Percentiles rank a stretch among this genome's conserved stretches.
Evolutionary conservation across 2,329 filamentous ascomycete species (phyloP).

Genomic region (Diplodia mutila): DNA sequence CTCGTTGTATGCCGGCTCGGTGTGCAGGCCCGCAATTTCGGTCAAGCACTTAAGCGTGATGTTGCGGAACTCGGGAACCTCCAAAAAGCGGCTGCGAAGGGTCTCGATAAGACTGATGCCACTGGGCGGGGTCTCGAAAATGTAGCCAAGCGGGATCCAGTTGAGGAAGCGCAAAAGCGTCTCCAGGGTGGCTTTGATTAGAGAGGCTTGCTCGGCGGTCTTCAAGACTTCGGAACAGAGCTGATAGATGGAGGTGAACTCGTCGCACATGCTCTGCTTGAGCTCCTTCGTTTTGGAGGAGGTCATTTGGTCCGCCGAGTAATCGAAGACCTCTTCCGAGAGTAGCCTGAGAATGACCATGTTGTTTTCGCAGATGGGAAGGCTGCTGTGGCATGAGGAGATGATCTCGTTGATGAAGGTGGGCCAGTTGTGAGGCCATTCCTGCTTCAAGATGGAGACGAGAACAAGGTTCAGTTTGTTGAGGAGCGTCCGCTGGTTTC

Average conservation of each 20-base stretch:
- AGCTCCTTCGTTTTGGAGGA: slow-evolving; percentile 93
- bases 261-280: slow-evolving; percentile 97
- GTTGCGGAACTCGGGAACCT: slow-evolving; percentile 93
- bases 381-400: slow-evolving; percentile 88
- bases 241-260: slow-evolving; percentile 98
- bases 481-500: slow-evolving; percentile 81
- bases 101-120: slow-evolving; percentile 79
- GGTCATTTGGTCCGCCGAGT: slow-evolving; percentile 99
- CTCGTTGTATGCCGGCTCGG: slow-evolving; percentile 86
- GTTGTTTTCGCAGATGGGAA: slow-evolving; percentile 99
- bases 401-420: slow-evolving; percentile 99
- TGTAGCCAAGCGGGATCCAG: slow-evolving; percentile 98
- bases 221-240: slow-evolving; percentile 94
- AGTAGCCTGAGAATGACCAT: slow-evolving; percentile 96
- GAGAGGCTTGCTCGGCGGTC: slow-evolving; percentile 81
- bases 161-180: slow-evolving; percentile 96
- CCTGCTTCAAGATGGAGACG: slow-evolving; percentile 96
- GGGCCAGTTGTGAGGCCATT: slow-evolving; percentile 99
- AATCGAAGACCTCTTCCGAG: slow-evolving; percentile 98
- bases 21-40: slow-evolving; percentile 92
- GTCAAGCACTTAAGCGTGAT: slow-evolving; percentile 95
- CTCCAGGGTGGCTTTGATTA: slow-evolving; percentile 96
- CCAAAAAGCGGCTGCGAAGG: slow-evolving; percentile 86
- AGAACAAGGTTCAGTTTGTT: slow-evolving; percentile 99
- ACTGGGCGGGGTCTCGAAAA: slow-evolving; percentile 83